Percentiles rank a stretch among this genome's conserved stretches.
phyloP scores from a whole-genome alignment of 129 eudicot species.

The Daucus carota region DH1_v3.0 NC_030389.2:5248501-5249000 shows the following conservation, averaged over 20 bases:
- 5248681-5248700: conserved; percentile 48
- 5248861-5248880: conserved; percentile 38
- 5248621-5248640: conserved; percentile 48
- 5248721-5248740: conserved; percentile 98
- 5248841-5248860: conserved; percentile 67
- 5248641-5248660: conserved; percentile 65
- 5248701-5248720: conserved; percentile 65
- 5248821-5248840: conserved; percentile 86
- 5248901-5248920: not conserved
- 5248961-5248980: not conserved
- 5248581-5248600: conserved; percentile 48
- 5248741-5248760: conserved; percentile 35
- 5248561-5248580: conserved; percentile 41
- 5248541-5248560: conserved; percentile 27
- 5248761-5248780: conserved; percentile 54
- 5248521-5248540: conserved; percentile 84
- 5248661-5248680: conserved; percentile 23
- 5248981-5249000: not conserved
- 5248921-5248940: not conserved
- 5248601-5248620: conserved; percentile 43
- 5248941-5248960: not conserved
- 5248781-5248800: conserved; percentile 45
- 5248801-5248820: conserved; percentile 36
- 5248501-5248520: conserved; percentile 73
- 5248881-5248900: not conserved